Evolutionary conservation across 352 stramenopile species (phyloP).

Genomic region (Phytophthora nicotianae): DNA sequence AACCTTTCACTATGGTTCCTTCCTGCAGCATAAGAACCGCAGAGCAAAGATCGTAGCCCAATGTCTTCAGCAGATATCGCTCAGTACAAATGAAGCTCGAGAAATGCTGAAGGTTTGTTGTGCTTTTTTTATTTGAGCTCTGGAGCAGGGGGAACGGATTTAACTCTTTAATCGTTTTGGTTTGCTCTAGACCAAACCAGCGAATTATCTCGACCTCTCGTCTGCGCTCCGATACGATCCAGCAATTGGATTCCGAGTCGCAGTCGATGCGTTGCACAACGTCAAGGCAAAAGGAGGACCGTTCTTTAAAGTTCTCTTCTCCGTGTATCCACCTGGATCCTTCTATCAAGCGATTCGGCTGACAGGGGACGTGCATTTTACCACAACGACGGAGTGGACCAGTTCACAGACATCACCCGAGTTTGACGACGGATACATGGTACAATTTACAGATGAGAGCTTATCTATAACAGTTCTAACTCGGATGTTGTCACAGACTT

Average conservation of each 20-base stretch:
- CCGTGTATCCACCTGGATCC: constrained; percentile 52
- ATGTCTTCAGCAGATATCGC: constrained; percentile 31
- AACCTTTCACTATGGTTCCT: background rate
- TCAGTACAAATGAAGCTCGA: constrained; percentile 12
- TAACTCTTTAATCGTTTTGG: background rate
- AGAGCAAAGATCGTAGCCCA: constrained; percentile 29
- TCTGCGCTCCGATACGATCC: constrained; percentile 57
- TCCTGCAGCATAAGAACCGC: constrained; percentile 26
- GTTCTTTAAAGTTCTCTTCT: constrained; percentile 68
- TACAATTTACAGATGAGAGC: constrained; percentile 13
- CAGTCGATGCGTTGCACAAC: constrained; percentile 73
- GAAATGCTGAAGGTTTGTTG: constrained; percentile 41
- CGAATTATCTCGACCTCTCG: constrained; percentile 47
- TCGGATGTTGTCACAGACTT: constrained; percentile 39
- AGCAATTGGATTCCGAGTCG: constrained; percentile 67
- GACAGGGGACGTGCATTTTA: constrained; percentile 63
- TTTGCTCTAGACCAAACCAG: constrained; percentile 46
- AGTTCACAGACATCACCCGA: constrained; percentile 59
- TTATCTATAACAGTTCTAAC: background rate
- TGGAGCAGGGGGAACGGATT: background rate
- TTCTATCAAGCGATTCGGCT: constrained; percentile 70
- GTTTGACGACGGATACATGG: constrained; percentile 66
- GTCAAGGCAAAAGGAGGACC: constrained; percentile 49
- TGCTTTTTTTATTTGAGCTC: background rate
- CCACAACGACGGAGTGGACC: constrained; percentile 62